Evolutionary conservation across 345 rosid species (phyloP).

Genomic region (Limnanthes douglasii): DNA sequence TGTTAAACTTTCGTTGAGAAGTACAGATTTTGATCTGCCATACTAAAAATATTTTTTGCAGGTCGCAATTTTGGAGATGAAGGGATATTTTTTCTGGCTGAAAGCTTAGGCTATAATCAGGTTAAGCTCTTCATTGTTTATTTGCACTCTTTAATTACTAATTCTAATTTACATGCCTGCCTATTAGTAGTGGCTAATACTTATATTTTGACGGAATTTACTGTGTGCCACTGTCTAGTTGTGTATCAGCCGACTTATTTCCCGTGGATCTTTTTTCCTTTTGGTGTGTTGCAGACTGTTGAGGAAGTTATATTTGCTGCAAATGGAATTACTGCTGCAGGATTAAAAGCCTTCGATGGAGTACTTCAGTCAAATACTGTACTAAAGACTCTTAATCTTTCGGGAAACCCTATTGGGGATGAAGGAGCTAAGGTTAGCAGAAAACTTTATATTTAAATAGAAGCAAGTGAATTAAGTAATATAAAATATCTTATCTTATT

Average conservation of each 20-base stretch:
- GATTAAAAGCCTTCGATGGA: constrained; percentile 71
- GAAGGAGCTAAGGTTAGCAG: constrained; percentile 86
- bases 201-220: background rate
- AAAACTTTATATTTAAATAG: background rate
- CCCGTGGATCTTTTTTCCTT: no score
- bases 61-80: constrained; percentile 93
- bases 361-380: constrained; percentile 72
- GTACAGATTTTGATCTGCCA: no score
- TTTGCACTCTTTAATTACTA: background rate
- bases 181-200: background rate
- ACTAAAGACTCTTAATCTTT: constrained; percentile 59
- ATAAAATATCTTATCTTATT: background rate
- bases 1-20: no score
- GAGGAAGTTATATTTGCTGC: constrained; percentile 97
- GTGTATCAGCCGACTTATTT: background rate
- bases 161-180: background rate
- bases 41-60: constrained; percentile 14
- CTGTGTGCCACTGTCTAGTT: background rate
- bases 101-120: constrained; percentile 90
- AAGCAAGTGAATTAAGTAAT: background rate
- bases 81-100: constrained; percentile 74
- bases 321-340: constrained; percentile 81
- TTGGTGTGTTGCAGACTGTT: constrained; percentile 31
- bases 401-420: constrained; percentile 92
- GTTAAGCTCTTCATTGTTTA: constrained; percentile 17